Base-by-base conservation (phyloP, 2,329 filamentous ascomycete genomes). In the Pestalotiopsis sp. region DNA sequence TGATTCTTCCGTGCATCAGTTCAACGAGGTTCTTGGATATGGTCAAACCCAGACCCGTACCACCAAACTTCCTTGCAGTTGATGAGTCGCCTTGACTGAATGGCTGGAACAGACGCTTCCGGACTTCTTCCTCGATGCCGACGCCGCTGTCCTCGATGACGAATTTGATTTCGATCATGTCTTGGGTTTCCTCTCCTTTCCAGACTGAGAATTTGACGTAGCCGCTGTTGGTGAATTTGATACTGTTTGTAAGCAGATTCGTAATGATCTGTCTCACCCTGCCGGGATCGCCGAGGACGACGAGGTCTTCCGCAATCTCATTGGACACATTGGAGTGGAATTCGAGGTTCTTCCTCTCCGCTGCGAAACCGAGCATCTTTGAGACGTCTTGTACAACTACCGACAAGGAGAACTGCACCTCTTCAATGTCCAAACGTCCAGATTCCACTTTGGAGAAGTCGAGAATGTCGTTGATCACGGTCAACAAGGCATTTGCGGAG, bases 401-500 rank as follows among this genome's bases (percentile, higher is more conserved):
- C 0, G 89, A 90, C 1, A 94, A 82, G 35, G 90, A 93, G 73
- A 94, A 95, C 69, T 93, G 91, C 0, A 94, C 91, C 73, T 94
- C 91, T 78, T 94, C 92, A 55, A 94, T 91, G 70, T 94, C 92
- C 22, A 94, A 80, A 7, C 90, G 85, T 3, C 92, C 92, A 9
- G 91, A 93, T 76, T 94, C 92, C 1, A 94, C 90, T 77, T 97
- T 97, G 3, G 93, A 96, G 76, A 97, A 94, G 78, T 97, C 94
- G 1, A 97, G 82, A 66, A 97, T 97, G 74, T 97, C 94, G 74
- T 97, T 97, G 78, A 97, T 97, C 55, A 97, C 91, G 0, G 93
- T 95, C 22, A 97, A 83, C 2, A 97, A 81, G 1, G 92, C 93
- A 70, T 95, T 94, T 0, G 91, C 92, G 5, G 92, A 94, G 64